Base-by-base conservation (phyloP, 2,329 filamentous ascomycete species). In the Sporothrix euskadiensis region DNA sequence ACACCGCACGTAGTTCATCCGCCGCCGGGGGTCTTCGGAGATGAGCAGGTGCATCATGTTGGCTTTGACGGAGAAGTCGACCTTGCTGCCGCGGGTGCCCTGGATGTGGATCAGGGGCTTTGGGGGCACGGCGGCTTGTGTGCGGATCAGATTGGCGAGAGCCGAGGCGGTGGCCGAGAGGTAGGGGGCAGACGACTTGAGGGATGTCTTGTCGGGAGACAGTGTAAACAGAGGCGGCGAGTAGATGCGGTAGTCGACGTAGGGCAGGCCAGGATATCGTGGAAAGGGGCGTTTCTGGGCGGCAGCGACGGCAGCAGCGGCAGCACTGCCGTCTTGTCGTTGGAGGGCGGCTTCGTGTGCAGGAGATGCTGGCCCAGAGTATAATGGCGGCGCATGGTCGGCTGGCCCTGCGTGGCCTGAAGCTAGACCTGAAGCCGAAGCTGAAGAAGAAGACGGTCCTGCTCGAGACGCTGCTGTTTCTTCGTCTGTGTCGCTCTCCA, bases 1-100 rank as follows among this genome's bases (percentile, higher is more conserved):
- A 73, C 85, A 84, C 30, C 86, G 84, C 61, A 88, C 81, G 78
- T 88, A 89, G 77, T 88, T 85, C 78, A 87, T 83, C 35, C 85
- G 83, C 49, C 81, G 76, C 32, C 77, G 78, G 8, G 82, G 78
- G 71, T 85, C 82, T 2, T 86, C 84, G 0, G 86, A 83, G 1
- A 88, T 82, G 5, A 89, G 81, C 12, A 88, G 80, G 66, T 80
- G 82, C 84, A 89, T 86, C 22, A 88, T 80, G 78, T 89, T 89
- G 57, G 88, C 80, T 77, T 84, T 85, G 74, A 89, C 79, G 73
- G 84, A 82, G 76, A 89, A 89, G 78, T 88, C 87, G 44, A 85
- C 76, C 75, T 78, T 80, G 73, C 80, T 78, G n/a, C 81, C 80
- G 41, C 83, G 83, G 44, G 80, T 83, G 61, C 87, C 87, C 3